Evolutionary conservation across 306 rosid species (phyloP), one percentile per base, ranked within the genome.

Genomic region (Chamaecrista fasciculata): DNA sequence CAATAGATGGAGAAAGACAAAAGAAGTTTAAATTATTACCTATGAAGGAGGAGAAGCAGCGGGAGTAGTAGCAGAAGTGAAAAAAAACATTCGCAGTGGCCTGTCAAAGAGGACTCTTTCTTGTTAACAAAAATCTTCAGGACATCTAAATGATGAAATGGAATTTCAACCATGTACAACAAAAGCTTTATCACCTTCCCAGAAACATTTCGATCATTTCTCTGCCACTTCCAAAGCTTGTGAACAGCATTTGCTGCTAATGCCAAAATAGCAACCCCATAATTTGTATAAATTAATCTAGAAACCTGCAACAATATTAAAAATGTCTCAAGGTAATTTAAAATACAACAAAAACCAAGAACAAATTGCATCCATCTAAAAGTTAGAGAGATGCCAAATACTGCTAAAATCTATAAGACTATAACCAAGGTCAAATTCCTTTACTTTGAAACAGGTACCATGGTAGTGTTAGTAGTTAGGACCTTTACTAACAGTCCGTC

Each of bases 171-270:
- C 40, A 25, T 26, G 56, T n/a, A 74, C 70, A 25, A 39, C 26
- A 52, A 37, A 67, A 71, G 51, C 39, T 44, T 21, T 68, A 34
- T 44, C 77, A 95, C 99, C 97, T 87, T 91, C 63, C 75, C 91
- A 0, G 84, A 2, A 10, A 67, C 5, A 60, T 72, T 95, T 62
- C 92, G 79, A 5, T 91, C 96, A 89, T 85, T 91, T 81, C 87
- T 84, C 87, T 87, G 97, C 99, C 99, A 95, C 80, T 85, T 95
- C 99, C 99, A 95, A 73, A 95, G 92, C 80, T 95, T 95, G 76
- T 95, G 99, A 76, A 89, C 96, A 31, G 96, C 99, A 91, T 89
- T 95, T 72, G 97, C 88, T 72, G 99, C 91, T 82, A 95, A 86
- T 34, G 97, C 99, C 82, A 95, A 77, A 77, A 95, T 78, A 3